A percentile compares a stretch with the other conserved stretches of the same genome.
These are phyloP conservation scores for Tetrahymena elliotti DNA, from an alignment of 73 alveolate genomes.

Conservation along the genomic window DNA sequence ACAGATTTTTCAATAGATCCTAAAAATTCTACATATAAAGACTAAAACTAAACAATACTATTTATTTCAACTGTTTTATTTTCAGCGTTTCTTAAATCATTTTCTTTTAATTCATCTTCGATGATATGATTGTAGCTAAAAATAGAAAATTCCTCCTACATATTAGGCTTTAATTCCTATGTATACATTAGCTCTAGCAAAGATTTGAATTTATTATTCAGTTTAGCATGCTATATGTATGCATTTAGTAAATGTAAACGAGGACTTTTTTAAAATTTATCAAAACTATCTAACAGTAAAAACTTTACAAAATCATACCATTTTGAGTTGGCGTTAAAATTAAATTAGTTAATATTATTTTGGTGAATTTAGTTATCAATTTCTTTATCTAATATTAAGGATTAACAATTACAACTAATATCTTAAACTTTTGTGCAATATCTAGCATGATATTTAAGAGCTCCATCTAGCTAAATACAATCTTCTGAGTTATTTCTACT, in stretches of 20 bases:
- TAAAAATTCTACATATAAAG: conserved; percentile 10
- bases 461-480: conserved; percentile 32
- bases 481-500: conserved; percentile 9
- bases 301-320: conserved; percentile 31
- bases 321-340: neutral
- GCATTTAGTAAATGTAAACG: conserved; percentile 30
- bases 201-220: conserved; percentile 40
- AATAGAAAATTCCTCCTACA: conserved; percentile 31
- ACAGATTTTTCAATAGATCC: conserved; percentile 29
- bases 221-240: conserved; percentile 32
- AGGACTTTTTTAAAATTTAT: conserved; percentile 29
- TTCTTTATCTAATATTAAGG: conserved; percentile 1
- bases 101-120: conserved; percentile 37
- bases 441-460: conserved; percentile 22
- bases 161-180: conserved; percentile 32
- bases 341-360: neutral
- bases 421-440: conserved; percentile 22
- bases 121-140: conserved; percentile 39
- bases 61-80: conserved; percentile 34
- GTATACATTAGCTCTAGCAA: conserved; percentile 37
- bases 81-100: conserved; percentile 25
- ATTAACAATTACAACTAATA: conserved; percentile 9
- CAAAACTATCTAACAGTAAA: conserved; percentile 9
- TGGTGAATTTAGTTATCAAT: conserved; percentile 7
- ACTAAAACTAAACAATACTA: conserved; percentile 14